Conservation (phyloP, 176 grass and related monocot genomes). For the Pontederia crassipes region DNA sequence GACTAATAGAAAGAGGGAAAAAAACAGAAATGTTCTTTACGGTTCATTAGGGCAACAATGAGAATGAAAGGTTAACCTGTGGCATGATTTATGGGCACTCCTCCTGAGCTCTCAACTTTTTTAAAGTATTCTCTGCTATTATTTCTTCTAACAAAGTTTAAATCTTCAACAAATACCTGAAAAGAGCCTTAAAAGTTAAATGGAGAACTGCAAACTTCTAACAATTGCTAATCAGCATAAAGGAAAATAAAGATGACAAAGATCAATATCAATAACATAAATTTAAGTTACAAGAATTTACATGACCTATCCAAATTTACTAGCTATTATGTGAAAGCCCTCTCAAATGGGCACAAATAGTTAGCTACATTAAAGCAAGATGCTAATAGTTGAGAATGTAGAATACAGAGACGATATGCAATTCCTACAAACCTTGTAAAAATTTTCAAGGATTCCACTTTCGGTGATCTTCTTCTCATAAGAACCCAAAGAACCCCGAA, state of each 20-base stretch:
- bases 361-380: conserved; percentile 1
- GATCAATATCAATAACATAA: too few species aligned
- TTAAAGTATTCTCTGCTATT: conserved; percentile 16
- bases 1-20: not conserved
- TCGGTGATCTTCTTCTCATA: conserved; percentile 23
- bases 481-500: conserved; percentile 19
- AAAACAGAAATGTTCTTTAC: not conserved
- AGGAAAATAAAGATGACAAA: not conserved
- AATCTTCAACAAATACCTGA: conserved; percentile 31
- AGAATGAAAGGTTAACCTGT: too few species aligned
- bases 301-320: too few species aligned
- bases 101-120: not conserved
- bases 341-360: not conserved
- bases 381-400: conserved; percentile 3
- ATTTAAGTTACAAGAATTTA: too few species aligned
- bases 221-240: not conserved
- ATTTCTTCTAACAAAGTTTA: conserved; percentile 35
- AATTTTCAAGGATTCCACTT: conserved; percentile 14
- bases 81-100: not conserved
- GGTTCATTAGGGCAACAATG: too few species aligned
- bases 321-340: too few species aligned
- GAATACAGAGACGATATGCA: not conserved
- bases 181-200: not conserved
- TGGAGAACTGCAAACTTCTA: not conserved
- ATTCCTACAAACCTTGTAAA: conserved; percentile 35